Evolutionary conservation across 129 eudicot genomes (phyloP), one percentile per base, ranked within the genome.

Genomic region (Oenanthe sinensis): DNA sequence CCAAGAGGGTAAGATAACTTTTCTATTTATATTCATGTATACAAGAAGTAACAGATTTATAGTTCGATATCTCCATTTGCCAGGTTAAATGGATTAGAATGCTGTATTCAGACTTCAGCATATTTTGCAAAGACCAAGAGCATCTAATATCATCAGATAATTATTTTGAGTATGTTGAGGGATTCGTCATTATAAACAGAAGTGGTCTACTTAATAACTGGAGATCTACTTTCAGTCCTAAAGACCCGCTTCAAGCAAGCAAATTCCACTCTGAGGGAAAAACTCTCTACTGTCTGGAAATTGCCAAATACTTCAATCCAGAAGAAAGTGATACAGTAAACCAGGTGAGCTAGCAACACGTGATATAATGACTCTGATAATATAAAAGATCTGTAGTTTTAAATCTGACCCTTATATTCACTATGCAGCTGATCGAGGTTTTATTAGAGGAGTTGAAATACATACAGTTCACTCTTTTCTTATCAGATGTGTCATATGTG

Each of bases 71-170:
- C 3, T 71, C 71, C 47, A 72, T 24, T 79, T 83, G 48, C 81
- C 89, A 95, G 98, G 98, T 95, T 5, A 95, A 90, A 84, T 95
- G 98, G 98, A 95, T 95, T 60, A 88, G 93, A 86, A 89, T 88
- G 80, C 91, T 95, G 42, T 95, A 95, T 79, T 79, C 86, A 22
- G 98, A 95, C 75, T 91, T 95, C 69, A 36, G 82, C 72, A 52
- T 79, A 68, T 95, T 91, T 80, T 82, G 92, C 81, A 50, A 81
- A n/a, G 98, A 95, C 76, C 98, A 95, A 75, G 98, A 95, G 85
- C 86, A 86, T 55, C 78, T 95, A 45, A 95, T 95, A 86, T 87
- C 96, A 44, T 78, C 87, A 4, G 42, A 86, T 62, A 49, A 76
- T 78, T 83, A 97, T 70, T 90, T 95, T 36, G 98, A 95, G 54